Evolutionary conservation across 805 yeast genomes (phyloP), one percentile per base, ranked within the genome.

Genomic region (Suhomyces canberraensis): DNA sequence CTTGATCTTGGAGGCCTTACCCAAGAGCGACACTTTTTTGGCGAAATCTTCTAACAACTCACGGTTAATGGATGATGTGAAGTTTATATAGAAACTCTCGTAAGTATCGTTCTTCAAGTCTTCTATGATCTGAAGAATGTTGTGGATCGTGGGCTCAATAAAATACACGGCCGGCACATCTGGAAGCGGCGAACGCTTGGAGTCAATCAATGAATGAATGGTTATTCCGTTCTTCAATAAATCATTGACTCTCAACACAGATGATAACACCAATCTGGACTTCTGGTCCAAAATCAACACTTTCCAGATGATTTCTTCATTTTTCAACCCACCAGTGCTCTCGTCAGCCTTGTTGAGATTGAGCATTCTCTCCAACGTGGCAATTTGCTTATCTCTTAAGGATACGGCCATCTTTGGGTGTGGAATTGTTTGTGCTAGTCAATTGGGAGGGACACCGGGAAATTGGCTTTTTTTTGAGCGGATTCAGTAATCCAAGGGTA

Each of bases 91-190:
- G 53, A 75, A 81, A 19, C 78, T 76, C 26, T 87, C 85, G 57
- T 93, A 93, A 47, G 80, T 79, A 43, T 86, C 95, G 29, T 67
- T 66, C 20, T 76, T 75, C 37, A 93, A 62, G 56, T 93, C 98
- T 33, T 76, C 73, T 8, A 86, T 75, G 25, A 93, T 84, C 21
- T 63, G 54, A 20, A 75, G 64, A 28, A 93, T 70, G 55, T 93
- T 93, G 32, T 78, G 91, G 18, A 73, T 66, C 0, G 93, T 84
- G 4, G 98, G 98, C 40, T 84, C 84, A 22, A 93, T 83, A 50
- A 93, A 91, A 62, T 93, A 93, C 31, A 93, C 78, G 3, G 80
- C 98, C 0, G 98, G 97, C 11, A 91, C 98, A 51, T 93, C 98
- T 1, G 95, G 90, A 35, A 93, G 71, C 1, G 91, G 75, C n/a